Conservation (phyloP, 208 protist species). For the Leishmania braziliensis region DNA sequence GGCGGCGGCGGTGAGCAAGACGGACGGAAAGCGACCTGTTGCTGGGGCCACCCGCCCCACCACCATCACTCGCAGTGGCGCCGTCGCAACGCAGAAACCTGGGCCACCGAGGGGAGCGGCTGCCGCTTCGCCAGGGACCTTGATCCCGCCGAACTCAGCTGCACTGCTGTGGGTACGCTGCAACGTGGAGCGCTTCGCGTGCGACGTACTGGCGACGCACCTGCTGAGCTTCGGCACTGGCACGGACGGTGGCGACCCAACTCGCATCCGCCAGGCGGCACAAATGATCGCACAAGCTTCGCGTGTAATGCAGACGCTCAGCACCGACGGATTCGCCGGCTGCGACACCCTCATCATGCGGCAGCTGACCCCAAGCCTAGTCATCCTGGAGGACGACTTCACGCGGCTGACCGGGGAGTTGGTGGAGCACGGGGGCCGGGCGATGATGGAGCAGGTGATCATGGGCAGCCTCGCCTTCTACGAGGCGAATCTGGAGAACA, state of each 20-base stretch:
- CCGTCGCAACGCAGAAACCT: neutral
- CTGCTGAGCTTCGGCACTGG: conserved; percentile 80
- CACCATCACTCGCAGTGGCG: neutral
- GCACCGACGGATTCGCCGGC: conserved; percentile 59
- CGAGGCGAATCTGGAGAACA: conserved; percentile 24
- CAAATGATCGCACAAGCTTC: conserved; percentile 63
- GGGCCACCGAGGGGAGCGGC: neutral
- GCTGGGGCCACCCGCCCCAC: neutral
- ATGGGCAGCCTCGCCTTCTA: conserved; percentile 44
- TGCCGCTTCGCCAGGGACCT: conserved; percentile 1
- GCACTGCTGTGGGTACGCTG: conserved; percentile 79
- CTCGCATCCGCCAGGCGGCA: conserved; percentile 73
- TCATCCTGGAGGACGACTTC: conserved; percentile 76
- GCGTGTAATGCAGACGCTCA: conserved; percentile 55
- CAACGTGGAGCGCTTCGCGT: conserved; percentile 67
- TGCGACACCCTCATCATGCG: conserved; percentile 73
- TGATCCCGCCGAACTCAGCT: conserved; percentile 70
- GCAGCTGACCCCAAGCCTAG: conserved; percentile 70
- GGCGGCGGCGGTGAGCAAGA: conserved; percentile 3
- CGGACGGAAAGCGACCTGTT: neutral
- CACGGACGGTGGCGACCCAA: conserved; percentile 78
- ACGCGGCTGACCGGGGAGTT: conserved; percentile 48
- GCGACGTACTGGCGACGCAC: conserved; percentile 67
- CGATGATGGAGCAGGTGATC: conserved; percentile 76
- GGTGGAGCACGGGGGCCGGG: conserved; percentile 50